phyloP scores from a whole-genome alignment of 1,284 basidiomycete genomes.

The Malassezia brasiliensis region DNA sequence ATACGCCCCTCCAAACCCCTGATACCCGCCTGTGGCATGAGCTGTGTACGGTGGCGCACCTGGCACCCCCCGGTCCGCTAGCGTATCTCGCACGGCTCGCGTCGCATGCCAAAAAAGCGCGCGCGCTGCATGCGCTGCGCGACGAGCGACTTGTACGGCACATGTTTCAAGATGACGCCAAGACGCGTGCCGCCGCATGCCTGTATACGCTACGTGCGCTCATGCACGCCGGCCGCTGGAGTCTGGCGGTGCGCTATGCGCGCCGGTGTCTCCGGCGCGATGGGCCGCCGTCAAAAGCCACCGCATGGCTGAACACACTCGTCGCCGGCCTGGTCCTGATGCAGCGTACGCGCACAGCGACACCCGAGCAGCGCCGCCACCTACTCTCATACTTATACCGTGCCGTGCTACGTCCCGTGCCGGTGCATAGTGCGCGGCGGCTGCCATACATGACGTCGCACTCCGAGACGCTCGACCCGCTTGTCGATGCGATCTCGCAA shows the following conservation, averaged over 20 bases:
- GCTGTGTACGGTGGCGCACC: constrained; percentile 8
- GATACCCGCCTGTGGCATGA: constrained; percentile 20
- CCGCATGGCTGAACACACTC: constrained; percentile 4
- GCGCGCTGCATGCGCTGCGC: neutral
- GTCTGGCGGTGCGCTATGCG: constrained; percentile 8
- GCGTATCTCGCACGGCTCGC: constrained; percentile 5
- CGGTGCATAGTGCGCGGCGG: neutral
- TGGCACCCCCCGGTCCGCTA: neutral
- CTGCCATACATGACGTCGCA: neutral
- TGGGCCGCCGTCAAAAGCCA: neutral
- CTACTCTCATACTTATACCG: neutral
- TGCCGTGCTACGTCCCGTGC: neutral
- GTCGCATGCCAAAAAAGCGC: constrained; percentile 1
- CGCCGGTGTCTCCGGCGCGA: neutral
- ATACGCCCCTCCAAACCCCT: neutral
- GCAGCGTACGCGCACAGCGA: too few species aligned
- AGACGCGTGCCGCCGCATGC: neutral
- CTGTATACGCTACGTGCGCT: constrained; percentile 2
- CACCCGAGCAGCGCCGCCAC: neutral
- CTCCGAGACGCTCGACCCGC: neutral
- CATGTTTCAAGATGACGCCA: neutral
- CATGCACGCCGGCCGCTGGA: neutral
- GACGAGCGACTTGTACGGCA: neutral
- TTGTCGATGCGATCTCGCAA: neutral
- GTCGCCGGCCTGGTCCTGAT: too few species aligned